These are phyloP conservation scores for Aspergillus costaricaensis DNA, from an alignment of 2,329 filamentous ascomycete species.

Conservation along the genomic window DNA sequence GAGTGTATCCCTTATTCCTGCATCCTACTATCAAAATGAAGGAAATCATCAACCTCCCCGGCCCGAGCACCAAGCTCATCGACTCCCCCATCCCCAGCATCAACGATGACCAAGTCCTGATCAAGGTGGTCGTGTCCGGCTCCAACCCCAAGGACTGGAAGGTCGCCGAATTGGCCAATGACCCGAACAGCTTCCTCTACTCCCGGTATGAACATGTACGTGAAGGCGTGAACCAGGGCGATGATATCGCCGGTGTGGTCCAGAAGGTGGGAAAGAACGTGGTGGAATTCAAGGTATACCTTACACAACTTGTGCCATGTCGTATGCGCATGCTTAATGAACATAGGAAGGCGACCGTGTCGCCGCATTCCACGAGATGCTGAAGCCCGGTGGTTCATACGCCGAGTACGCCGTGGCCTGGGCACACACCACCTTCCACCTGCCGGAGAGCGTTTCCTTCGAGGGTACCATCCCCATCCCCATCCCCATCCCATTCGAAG, in stretches of 20 bases:
- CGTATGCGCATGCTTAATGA: not conserved
- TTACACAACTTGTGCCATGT: not conserved
- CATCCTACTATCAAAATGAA: constrained; percentile 11
- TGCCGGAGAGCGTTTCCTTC: constrained; percentile 53
- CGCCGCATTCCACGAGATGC: constrained; percentile 52
- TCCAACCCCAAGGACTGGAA: constrained; percentile 52
- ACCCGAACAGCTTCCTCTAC: not conserved
- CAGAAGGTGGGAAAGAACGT: constrained; percentile 55
- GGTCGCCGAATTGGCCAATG: constrained; percentile 10
- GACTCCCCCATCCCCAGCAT: constrained; percentile 38
- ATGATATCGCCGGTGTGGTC: constrained; percentile 56
- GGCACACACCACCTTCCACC: constrained; percentile 57
- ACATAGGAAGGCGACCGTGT: constrained; percentile 54
- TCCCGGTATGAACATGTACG: not conserved
- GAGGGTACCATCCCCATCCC: constrained; percentile 45
- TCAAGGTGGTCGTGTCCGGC: constrained; percentile 40
- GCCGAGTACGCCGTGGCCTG: constrained; percentile 60
- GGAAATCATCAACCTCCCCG: constrained; percentile 12
- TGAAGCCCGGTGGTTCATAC: constrained; percentile 52
- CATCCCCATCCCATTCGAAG: not conserved
- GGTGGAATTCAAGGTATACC: constrained; percentile 51
- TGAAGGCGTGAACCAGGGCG: constrained; percentile 47
- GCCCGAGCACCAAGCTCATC: constrained; percentile 9
- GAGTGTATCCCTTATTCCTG: not conserved
- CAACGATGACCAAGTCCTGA: constrained; percentile 35